Evolutionary conservation across 2,329 filamentous ascomycete species (phyloP), one percentile per base, ranked within the genome.

Genomic region (Claviceps africana): DNA sequence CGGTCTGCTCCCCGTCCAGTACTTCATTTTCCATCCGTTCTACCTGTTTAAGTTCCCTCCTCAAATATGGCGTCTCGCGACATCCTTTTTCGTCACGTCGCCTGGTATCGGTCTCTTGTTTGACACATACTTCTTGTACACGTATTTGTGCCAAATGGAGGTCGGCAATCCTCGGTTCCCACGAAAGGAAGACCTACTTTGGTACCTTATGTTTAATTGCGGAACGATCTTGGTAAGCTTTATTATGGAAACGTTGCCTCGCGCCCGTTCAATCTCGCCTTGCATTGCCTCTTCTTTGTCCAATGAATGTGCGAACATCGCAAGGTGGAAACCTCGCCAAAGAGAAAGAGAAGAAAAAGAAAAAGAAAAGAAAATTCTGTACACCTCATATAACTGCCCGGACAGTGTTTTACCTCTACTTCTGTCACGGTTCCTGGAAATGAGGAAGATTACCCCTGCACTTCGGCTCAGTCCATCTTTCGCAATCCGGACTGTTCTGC

Each of bases 351-450:
- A 53, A 25, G 25, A 25, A 25, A 5, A 25, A 25, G 25, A 25
- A 25, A 25, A 25, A 25, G 25, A 25, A 25, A 3, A 25, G 5
- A 25, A 25, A 25, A 25, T 5, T 25, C 25, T 56, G 54, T 31
- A 66, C 71, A 52, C 69, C 76, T 78, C 76, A 73, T 73, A 75
- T 82, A 86, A 86, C 84, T 88, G 84, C 84, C 83, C 84, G 84
- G 78, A 80, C 83, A 86, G 83, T 75, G 74, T 64, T 63, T 57
- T 68, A 70, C 77, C 70, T 67, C 68, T 63, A 77, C 83, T 80
- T 74, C 83, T 86, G 83, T 83, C 77, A 74, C 83, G 84, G 83
- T 88, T 88, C 84, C 84, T 88, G 83, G 73, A 86, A 82, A 70
- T 74, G 84, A 88, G 84, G 84, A 76, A 88, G 83, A 88, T 79